Evolutionary conservation across 2,329 filamentous ascomycete species (phyloP).

Genomic region (Epichloe amarillans): DNA sequence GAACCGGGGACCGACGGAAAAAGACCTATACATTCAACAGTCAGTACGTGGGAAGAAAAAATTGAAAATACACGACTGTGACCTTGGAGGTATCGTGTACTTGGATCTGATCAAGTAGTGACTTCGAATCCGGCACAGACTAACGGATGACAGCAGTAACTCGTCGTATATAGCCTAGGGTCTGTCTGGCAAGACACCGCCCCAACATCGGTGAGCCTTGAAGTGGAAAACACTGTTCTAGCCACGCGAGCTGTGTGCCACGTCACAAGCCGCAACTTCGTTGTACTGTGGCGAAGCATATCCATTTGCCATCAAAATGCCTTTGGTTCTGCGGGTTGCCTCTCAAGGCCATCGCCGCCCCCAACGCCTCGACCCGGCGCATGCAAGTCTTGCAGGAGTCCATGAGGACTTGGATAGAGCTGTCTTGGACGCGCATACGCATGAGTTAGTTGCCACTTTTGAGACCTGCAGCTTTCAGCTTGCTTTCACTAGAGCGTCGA

Average conservation of each 20-base stretch:
- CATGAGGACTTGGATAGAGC: not conserved
- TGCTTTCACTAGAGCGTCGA: not conserved
- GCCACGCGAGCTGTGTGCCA: constrained; percentile 28
- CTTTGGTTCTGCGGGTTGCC: constrained; percentile 7
- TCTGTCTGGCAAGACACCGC: constrained; percentile 5
- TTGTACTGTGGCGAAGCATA: constrained; percentile 26
- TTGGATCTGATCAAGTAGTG: constrained; percentile 14
- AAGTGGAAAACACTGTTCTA: constrained; percentile 12
- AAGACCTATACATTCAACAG: not conserved
- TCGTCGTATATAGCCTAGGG: not conserved
- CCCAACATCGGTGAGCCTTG: constrained; percentile 9
- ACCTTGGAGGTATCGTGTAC: constrained; percentile 15
- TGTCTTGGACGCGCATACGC: constrained; percentile 4
- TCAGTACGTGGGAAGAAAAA: not conserved
- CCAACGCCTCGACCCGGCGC: constrained; percentile 3
- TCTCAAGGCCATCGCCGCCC: constrained; percentile 9
- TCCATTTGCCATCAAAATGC: not conserved
- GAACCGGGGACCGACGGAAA: not conserved
- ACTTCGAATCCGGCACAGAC: constrained; percentile 9
- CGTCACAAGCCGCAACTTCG: constrained; percentile 20
- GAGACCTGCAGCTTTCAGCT: constrained; percentile 9
- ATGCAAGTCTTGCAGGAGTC: constrained; percentile 8
- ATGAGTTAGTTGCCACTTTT: not conserved
- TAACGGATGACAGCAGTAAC: constrained; percentile 9
- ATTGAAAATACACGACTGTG: not conserved